A percentile compares a stretch with the other conserved stretches of the same genome.
Conservation (phyloP, 495 filamentous ascomycete genomes). For the Paragyromitra xinjiangensis region DNA sequence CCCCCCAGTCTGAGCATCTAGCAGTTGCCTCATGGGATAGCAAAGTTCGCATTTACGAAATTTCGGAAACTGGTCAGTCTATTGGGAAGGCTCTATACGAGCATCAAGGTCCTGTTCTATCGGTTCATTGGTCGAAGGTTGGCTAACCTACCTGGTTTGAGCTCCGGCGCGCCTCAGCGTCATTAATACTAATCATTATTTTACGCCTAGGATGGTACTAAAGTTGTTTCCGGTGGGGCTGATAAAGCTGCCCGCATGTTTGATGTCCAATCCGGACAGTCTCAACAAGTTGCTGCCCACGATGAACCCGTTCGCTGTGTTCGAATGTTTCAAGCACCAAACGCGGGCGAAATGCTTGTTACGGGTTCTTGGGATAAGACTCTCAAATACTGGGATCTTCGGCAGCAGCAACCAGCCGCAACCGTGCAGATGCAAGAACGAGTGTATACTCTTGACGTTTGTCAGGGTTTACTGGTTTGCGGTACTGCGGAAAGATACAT, state of each 20-base stretch:
- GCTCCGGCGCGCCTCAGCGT: constrained; percentile 47
- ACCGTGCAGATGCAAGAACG: constrained; percentile 78
- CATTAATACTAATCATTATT: constrained; percentile 39
- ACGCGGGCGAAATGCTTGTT: constrained; percentile 72
- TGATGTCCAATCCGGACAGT: constrained; percentile 70
- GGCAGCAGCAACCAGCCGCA: constrained; percentile 70
- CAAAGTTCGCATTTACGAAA: constrained; percentile 90
- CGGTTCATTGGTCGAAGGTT: constrained; percentile 86
- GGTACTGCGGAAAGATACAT: constrained; percentile 89
- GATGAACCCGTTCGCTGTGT: constrained; percentile 81
- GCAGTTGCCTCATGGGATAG: constrained; percentile 93
- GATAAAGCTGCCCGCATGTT: constrained; percentile 85
- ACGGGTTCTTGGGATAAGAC: constrained; percentile 97
- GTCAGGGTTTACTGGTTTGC: constrained; percentile 78
- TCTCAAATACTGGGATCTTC: constrained; percentile 94
- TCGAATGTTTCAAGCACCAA: constrained; percentile 74
- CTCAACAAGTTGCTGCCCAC: constrained; percentile 76
- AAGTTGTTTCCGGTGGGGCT: constrained; percentile 83
- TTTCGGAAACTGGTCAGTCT: constrained; percentile 74
- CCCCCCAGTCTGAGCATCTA: constrained; percentile 76
- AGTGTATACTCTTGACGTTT: constrained; percentile 88
- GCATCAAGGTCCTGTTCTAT: constrained; percentile 78
- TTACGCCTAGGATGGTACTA: constrained; percentile 66
- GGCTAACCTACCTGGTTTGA: constrained; percentile 55
- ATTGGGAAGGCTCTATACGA: constrained; percentile 81